A percentile compares a stretch with the other conserved stretches of the same genome.
phyloP scores from a whole-genome alignment of 352 stramenopile species.

The Elongisporangium senticosum region DNA sequence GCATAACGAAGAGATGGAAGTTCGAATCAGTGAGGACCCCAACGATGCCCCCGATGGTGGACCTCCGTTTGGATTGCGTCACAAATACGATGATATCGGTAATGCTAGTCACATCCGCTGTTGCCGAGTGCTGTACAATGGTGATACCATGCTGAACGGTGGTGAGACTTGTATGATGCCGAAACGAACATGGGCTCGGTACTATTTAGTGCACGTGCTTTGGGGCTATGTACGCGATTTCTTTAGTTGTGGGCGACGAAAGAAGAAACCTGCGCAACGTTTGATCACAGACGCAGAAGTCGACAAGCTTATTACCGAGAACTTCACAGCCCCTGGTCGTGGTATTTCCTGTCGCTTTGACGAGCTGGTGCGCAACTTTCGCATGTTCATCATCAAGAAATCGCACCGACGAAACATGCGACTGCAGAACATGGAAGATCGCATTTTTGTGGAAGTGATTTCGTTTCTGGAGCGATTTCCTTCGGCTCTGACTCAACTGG shows the following conservation, averaged over 20 bases:
- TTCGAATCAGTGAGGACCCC: conserved; percentile 40
- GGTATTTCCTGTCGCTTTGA: conserved; percentile 79
- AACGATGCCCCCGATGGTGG: conserved; percentile 11
- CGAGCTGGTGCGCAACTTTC: conserved; percentile 74
- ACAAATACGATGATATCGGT: conserved; percentile 40
- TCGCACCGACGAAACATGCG: conserved; percentile 47
- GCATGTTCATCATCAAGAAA: conserved; percentile 80
- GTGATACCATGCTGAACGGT: conserved; percentile 61
- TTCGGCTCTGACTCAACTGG: conserved; percentile 52
- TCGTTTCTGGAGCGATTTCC: conserved; percentile 72
- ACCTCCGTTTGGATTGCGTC: conserved; percentile 40
- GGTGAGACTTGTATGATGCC: conserved; percentile 60
- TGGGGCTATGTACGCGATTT: conserved; percentile 40
- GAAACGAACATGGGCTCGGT: conserved; percentile 44
- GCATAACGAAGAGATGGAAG: conserved; percentile 22
- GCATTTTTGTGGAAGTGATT: conserved; percentile 68
- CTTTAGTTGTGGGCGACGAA: conserved; percentile 31
- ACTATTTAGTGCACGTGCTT: conserved; percentile 46
- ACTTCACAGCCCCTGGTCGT: conserved; percentile 48
- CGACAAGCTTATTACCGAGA: conserved; percentile 54
- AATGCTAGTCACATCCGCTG: conserved; percentile 51
- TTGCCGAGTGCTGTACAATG: conserved; percentile 71
- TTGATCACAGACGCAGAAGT: conserved; percentile 66
- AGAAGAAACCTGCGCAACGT: conserved; percentile 34
- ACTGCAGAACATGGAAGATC: conserved; percentile 57